A percentile compares a stretch with the other conserved stretches of the same genome.
Evolutionary conservation across 2,329 filamentous ascomycete genomes (phyloP).

Genomic region (Monosporascus sp.): DNA sequence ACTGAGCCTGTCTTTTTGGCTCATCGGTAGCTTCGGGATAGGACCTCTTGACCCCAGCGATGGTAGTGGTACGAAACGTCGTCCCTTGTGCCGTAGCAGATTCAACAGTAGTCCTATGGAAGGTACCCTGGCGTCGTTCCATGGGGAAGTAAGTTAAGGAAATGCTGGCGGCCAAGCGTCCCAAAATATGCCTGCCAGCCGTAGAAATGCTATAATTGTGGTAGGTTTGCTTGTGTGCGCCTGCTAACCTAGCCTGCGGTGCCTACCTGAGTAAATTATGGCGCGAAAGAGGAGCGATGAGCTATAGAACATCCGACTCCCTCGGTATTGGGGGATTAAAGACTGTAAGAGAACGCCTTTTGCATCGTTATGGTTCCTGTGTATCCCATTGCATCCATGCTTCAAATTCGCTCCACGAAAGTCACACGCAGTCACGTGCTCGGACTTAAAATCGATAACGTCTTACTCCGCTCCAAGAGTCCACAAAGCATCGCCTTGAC

Average conservation of each 20-base stretch:
- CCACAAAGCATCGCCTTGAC: neutral
- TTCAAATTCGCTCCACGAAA: conserved; percentile 2
- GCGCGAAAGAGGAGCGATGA: neutral
- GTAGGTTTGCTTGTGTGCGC: no score
- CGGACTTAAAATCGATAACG: neutral
- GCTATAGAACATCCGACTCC: neutral
- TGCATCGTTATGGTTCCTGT: no score
- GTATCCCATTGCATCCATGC: no score
- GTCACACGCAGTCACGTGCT: conserved; percentile 12
- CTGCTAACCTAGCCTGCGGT: no score
- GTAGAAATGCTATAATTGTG: neutral
- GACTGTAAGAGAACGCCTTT: no score
- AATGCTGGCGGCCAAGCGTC: neutral
- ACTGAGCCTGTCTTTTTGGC: conserved; percentile 22
- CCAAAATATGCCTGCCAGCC: neutral
- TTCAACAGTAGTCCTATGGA: conserved; percentile 48
- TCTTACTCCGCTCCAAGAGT: neutral
- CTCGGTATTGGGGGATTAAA: no score
- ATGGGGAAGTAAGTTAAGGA: conserved; percentile 7
- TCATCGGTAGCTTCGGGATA: conserved; percentile 14
- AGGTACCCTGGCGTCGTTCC: conserved; percentile 26
- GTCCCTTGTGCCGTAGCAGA: conserved; percentile 36
- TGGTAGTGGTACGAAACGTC: conserved; percentile 31
- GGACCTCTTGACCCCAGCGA: conserved; percentile 46
- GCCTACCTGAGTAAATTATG: no score